A percentile compares a stretch with the other conserved stretches of the same genome.
Evolutionary conservation across 805 yeast genomes (phyloP).

Genomic region (Saturnispora quitensis): DNA sequence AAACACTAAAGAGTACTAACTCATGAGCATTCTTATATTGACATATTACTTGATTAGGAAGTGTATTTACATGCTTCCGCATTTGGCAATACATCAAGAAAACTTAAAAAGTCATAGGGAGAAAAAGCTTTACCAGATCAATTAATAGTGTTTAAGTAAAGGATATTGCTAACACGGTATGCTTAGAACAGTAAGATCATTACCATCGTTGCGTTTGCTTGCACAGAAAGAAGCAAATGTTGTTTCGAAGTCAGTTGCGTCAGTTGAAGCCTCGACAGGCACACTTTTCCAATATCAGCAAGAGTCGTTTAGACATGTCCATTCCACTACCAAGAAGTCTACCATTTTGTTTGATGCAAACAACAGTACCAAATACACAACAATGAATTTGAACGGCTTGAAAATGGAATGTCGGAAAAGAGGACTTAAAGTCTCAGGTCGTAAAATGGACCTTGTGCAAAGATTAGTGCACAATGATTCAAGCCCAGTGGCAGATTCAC

Average conservation of each 20-base stretch:
- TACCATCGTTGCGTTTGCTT: slow-evolving; percentile 26
- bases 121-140: not conserved
- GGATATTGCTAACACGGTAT: slow-evolving; percentile 9
- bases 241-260: not conserved
- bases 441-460: slow-evolving; percentile 46
- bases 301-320: slow-evolving; percentile 21
- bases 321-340: slow-evolving; percentile 28
- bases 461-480: slow-evolving; percentile 18
- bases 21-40: slow-evolving; percentile 1
- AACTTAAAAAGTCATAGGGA: not conserved
- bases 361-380: slow-evolving; percentile 21
- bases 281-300: slow-evolving; percentile 13
- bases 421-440: slow-evolving; percentile 55
- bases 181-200: slow-evolving; percentile 29
- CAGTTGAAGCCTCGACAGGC: slow-evolving; percentile 7
- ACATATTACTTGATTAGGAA: slow-evolving; percentile 1
- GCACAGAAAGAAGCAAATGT: slow-evolving; percentile 19
- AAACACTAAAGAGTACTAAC: not conserved
- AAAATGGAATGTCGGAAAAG: slow-evolving; percentile 50
- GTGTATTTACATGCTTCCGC: not conserved
- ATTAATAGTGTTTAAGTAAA: not conserved
- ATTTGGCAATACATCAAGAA: not conserved
- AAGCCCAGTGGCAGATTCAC: slow-evolving; percentile 6
- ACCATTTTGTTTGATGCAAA: slow-evolving; percentile 22
- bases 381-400: slow-evolving; percentile 45